Evolutionary conservation across 139 green algal genomes (phyloP), one percentile per base, ranked within the genome.

Genomic region (Coelastrella sp.): DNA sequence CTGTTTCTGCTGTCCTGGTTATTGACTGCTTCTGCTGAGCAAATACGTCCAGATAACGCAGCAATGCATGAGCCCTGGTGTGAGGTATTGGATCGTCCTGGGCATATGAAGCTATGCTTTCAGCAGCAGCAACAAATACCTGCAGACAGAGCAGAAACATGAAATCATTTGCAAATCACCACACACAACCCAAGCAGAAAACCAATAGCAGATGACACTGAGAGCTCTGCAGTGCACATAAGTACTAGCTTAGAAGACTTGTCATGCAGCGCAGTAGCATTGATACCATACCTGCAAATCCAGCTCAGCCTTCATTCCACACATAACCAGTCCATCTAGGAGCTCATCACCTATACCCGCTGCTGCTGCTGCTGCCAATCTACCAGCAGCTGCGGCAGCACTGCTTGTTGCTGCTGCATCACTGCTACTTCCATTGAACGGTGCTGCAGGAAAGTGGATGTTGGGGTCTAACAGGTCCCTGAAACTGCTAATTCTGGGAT

Each of bases 231-330:
- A 53, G 45, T 11, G 8, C 8, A 53, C 45, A 53, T 53, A 21
- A 11, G 8, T 11, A 53, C 8, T 53, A 11, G 45, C 11, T 53
- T 53, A 21, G 45, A 38, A n/a, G n/a, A n/a, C n/a, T n/a, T n/a
- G n/a, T n/a, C n/a, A n/a, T n/a, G n/a, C n/a, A n/a, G n/a, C n/a
- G n/a, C n/a, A n/a, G n/a, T n/a, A n/a, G n/a, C n/a, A n/a, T n/a
- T n/a, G 23, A 5, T 13, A 1, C 17, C 79, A 32, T 66, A 88
- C 86, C 79, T 87, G 40, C 50, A 90, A 60, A 76, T 83, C 64
- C 0, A 92, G 23, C 0, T 78, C 4, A 4, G 38, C 77, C 9
- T 78, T 84, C 85, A 96, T 79, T 45, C 94, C 94, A 51, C 96
- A 89, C 17, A 32, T 0, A 0, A 30, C 75, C 38, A 96, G 85